A percentile compares a stretch with the other conserved stretches of the same genome.
phyloP scores from a whole-genome alignment of 2,329 filamentous ascomycete genomes.

The Pseudogymnoascus sp. region DNA sequence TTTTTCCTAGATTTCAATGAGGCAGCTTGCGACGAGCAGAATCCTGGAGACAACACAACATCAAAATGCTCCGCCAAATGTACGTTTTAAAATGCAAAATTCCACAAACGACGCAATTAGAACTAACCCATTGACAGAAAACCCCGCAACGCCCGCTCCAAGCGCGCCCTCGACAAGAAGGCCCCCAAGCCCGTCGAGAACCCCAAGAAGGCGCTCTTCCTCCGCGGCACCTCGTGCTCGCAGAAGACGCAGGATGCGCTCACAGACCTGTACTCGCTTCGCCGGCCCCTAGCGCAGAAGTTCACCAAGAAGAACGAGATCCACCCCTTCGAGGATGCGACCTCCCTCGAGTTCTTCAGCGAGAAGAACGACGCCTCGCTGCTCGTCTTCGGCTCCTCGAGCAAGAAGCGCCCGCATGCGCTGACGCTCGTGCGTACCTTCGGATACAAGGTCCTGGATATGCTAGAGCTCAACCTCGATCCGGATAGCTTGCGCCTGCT shows the following conservation, averaged over 20 bases:
- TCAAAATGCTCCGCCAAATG: slow-evolving; percentile 30
- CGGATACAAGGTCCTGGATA: slow-evolving; percentile 80
- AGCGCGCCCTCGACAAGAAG: slow-evolving; percentile 87
- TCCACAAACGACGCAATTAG: slow-evolving; percentile 6
- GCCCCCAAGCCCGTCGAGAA: slow-evolving; percentile 85
- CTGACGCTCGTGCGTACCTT: slow-evolving; percentile 79
- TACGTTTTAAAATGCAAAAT: slow-evolving; percentile 13
- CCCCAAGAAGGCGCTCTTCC: slow-evolving; percentile 80
- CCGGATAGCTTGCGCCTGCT: slow-evolving; percentile 61
- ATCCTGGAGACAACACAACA: slow-evolving; percentile 9
- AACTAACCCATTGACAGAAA: slow-evolving; percentile 37
- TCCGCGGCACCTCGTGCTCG: slow-evolving; percentile 79
- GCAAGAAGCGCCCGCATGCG: slow-evolving; percentile 92
- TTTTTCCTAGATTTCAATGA: slow-evolving; percentile 4
- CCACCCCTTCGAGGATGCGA: slow-evolving; percentile 85
- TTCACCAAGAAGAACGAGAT: slow-evolving; percentile 97
- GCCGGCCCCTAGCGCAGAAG: slow-evolving; percentile 75
- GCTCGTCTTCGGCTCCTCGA: slow-evolving; percentile 74
- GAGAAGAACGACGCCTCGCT: slow-evolving; percentile 91
- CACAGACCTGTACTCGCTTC: slow-evolving; percentile 75
- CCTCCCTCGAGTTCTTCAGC: slow-evolving; percentile 87
- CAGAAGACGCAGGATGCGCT: slow-evolving; percentile 75
- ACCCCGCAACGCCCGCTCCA: slow-evolving; percentile 78
- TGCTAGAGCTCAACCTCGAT: slow-evolving; percentile 84
- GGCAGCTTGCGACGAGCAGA: slow-evolving; percentile 8